Conservation (phyloP, 306 rosid species). For the Lagenaria siceraria region DNA sequence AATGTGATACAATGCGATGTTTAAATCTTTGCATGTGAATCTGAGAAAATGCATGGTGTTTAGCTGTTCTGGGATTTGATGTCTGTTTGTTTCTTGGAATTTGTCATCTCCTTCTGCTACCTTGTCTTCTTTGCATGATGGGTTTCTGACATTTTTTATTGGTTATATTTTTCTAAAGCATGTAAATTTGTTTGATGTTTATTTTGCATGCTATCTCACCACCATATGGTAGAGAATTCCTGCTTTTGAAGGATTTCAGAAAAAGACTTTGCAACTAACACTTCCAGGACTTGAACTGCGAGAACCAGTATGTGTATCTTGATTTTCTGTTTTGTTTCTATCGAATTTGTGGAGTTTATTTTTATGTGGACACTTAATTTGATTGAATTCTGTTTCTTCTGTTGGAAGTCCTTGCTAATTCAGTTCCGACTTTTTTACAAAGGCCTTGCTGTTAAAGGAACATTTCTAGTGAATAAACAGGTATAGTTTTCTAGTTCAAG, state of each 20-base stretch:
- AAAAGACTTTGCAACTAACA: constrained; percentile 14
- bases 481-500: constrained; percentile 18
- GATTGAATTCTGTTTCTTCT: constrained; percentile 15
- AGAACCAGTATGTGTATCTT: constrained; percentile 27
- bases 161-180: not conserved
- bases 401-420: constrained; percentile 58
- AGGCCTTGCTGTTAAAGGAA: constrained; percentile 69
- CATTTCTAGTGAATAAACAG: constrained; percentile 53
- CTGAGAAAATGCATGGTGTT: not conserved
- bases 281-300: constrained; percentile 9
- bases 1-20: not conserved
- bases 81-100: not conserved
- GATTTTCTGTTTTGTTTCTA: not conserved
- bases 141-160: not conserved
- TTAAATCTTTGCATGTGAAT: not conserved
- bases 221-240: constrained; percentile 14
- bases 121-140: not conserved
- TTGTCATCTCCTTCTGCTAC: not conserved
- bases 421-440: constrained; percentile 59
- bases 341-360: not conserved
- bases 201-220: not conserved
- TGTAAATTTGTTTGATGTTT: not conserved
- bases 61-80: too few relatives aligned
- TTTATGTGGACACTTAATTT: not conserved
- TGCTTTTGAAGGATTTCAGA: constrained; percentile 15